phyloP scores from a whole-genome alignment of 2,329 filamentous ascomycete genomes.

The Diplodia intermedia region DNA sequence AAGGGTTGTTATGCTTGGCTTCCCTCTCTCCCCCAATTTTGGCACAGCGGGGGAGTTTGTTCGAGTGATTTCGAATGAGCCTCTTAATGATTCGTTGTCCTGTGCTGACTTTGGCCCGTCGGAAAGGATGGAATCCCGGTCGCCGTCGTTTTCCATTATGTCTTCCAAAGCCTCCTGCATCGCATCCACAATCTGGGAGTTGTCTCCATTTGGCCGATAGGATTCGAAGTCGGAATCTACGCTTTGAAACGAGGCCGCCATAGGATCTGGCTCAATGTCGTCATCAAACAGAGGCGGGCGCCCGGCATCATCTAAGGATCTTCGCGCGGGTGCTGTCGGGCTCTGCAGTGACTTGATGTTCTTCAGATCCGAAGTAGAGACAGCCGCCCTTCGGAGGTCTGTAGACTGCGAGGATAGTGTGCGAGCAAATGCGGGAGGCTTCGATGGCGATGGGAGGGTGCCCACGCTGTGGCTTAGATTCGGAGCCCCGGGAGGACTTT shows the following conservation, averaged over 20 bases:
- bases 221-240: conserved; percentile 74
- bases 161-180: conserved; percentile 92
- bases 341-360: conserved; percentile 55
- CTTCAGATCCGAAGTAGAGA: conserved; percentile 67
- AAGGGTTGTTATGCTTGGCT: conserved; percentile 87
- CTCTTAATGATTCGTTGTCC: conserved; percentile 67
- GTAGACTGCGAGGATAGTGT: conserved; percentile 55
- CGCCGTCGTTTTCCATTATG: conserved; percentile 83
- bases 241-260: conserved; percentile 79
- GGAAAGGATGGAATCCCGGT: conserved; percentile 70
- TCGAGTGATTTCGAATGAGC: conserved; percentile 65
- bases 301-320: conserved; percentile 73
- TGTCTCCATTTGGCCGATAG: conserved; percentile 59
- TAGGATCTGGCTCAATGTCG: conserved; percentile 74
- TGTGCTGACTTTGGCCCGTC: conserved; percentile 59
- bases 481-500: conserved; percentile 35
- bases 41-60: conserved; percentile 51
- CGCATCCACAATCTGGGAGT: conserved; percentile 84
- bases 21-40: conserved; percentile 60
- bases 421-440: conserved; percentile 49
- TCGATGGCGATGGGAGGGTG: conserved; percentile 42
- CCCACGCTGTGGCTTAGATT: not conserved
- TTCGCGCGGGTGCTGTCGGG: conserved; percentile 59
- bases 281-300: conserved; percentile 77
- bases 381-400: conserved; percentile 65